Evolutionary conservation across 331 rosid species (phyloP).

Genomic region (Malus hybrid): DNA sequence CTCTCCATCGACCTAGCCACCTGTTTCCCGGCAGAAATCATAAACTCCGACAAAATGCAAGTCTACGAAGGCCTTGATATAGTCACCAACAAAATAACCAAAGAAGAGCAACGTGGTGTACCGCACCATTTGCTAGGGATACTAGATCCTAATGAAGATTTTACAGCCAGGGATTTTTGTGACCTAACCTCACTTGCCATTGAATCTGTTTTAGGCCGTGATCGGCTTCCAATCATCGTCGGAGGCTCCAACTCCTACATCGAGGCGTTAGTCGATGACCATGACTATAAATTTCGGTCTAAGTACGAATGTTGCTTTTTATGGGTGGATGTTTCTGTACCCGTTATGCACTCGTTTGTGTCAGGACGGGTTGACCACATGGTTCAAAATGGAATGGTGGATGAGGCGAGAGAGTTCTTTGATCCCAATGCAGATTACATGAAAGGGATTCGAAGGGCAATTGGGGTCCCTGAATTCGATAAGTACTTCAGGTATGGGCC

Average conservation of each 20-base stretch:
- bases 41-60: constrained; percentile 91
- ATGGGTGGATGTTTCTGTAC: constrained; percentile 67
- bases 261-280: constrained; percentile 51
- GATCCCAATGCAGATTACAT: constrained; percentile 42
- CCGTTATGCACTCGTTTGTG: constrained; percentile 36
- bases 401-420: constrained; percentile 44
- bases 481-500: constrained; percentile 39
- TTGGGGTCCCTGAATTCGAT: constrained; percentile 82
- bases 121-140: constrained; percentile 74
- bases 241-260: constrained; percentile 89
- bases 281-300: constrained; percentile 34
- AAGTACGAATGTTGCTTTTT: constrained; percentile 58
- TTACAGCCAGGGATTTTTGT: constrained; percentile 42
- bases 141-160: constrained; percentile 43
- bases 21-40: constrained; percentile 50
- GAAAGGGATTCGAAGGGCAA: constrained; percentile 58
- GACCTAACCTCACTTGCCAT: constrained; percentile 27
- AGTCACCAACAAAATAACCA: constrained; percentile 64
- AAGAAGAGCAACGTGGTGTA: constrained; percentile 53
- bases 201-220: constrained; percentile 27
- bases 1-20: constrained; percentile 68
- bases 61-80: constrained; percentile 66
- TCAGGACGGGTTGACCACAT: constrained; percentile 55
- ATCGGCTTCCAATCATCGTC: constrained; percentile 60
- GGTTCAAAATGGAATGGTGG: constrained; percentile 52